Conservation (phyloP, 2,329 filamentous ascomycete genomes). For the Fusarium sp. region DNA sequence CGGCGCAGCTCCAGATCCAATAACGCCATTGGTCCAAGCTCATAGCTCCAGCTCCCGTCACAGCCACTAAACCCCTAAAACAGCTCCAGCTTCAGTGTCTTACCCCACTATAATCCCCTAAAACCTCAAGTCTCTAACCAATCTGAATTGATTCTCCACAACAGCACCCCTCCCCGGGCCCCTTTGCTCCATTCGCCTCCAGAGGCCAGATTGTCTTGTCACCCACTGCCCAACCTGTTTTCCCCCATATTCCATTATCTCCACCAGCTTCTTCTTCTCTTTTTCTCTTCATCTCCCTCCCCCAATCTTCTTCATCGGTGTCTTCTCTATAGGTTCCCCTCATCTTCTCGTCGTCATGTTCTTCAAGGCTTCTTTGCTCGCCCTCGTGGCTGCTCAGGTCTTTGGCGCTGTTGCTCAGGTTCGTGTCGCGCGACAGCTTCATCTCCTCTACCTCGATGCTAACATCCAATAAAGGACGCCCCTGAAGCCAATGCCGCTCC, state of each 20-base stretch:
- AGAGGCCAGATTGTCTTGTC: constrained; percentile 47
- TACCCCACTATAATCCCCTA: constrained; percentile 1
- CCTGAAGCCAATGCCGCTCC: constrained; percentile 36
- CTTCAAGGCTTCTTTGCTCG: constrained; percentile 76
- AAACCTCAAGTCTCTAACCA: constrained; percentile 3
- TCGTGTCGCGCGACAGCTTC: constrained; percentile 48
- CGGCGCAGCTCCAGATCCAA: not conserved
- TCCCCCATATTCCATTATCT: constrained; percentile 35
- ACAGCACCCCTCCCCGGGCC: constrained; percentile 5
- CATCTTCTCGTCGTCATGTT: constrained; percentile 64
- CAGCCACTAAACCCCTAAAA: constrained; percentile 16
- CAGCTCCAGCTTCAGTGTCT: constrained; percentile 9
- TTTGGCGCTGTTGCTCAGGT: constrained; percentile 72
- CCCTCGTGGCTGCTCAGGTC: constrained; percentile 75
- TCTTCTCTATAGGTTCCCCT: constrained; percentile 11
- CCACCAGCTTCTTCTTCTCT: constrained; percentile 24
- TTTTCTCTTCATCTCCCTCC: constrained; percentile 4
- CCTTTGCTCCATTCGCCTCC: constrained; percentile 21
- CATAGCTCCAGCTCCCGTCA: not conserved
- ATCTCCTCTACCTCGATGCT: not conserved
- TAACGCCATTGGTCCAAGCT: constrained; percentile 25
- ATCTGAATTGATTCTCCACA: constrained; percentile 23
- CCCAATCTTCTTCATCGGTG: constrained; percentile 6
- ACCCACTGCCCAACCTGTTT: constrained; percentile 25
- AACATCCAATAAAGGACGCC: constrained; percentile 14